Percentiles rank a stretch among this genome's conserved stretches.
phyloP scores from a whole-genome alignment of 371 early-diverging fungal species.

The Blakeslea trispora region DNA sequence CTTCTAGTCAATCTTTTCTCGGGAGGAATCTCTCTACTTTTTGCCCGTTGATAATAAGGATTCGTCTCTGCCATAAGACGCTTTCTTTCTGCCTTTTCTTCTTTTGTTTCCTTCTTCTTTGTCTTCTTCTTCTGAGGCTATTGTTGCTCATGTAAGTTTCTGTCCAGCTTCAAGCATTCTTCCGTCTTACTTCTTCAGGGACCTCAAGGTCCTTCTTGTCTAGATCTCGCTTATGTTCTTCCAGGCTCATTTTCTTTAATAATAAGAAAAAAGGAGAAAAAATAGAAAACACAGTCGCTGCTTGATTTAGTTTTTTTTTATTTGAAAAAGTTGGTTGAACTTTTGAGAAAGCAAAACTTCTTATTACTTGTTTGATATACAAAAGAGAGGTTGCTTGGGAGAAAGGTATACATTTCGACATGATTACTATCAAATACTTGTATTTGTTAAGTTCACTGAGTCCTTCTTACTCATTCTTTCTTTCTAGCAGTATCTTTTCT shows the following conservation, averaged over 20 bases:
- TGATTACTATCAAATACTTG: too few relatives aligned
- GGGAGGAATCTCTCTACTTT: conserved; percentile 13
- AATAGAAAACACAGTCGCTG: too few relatives aligned
- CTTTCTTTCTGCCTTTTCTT: conserved; percentile 17
- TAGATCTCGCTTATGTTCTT: background rate
- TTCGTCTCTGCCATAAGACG: conserved; percentile 13
- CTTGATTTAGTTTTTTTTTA: too few relatives aligned
- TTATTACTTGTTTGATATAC: too few relatives aligned
- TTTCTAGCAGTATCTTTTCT: too few relatives aligned
- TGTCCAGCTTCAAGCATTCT: background rate
- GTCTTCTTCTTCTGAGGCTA: conserved; percentile 1
- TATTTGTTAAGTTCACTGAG: too few relatives aligned
- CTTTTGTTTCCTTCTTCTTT: conserved; percentile 10
- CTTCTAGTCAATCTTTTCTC: conserved; percentile 17
- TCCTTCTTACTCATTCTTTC: too few relatives aligned
- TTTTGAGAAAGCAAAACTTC: too few relatives aligned
- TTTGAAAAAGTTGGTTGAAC: too few relatives aligned
- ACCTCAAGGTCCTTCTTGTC: background rate
- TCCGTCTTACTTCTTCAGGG: background rate
- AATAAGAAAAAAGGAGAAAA: conserved; percentile 3
- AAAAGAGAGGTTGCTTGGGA: too few relatives aligned
- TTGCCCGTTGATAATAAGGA: conserved; percentile 12
- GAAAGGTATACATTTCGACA: too few relatives aligned
- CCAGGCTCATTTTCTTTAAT: background rate
- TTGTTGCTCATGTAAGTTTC: background rate